Conservation (phyloP, 306 rosid species). For the Pyrus pyrifolia region DNA sequence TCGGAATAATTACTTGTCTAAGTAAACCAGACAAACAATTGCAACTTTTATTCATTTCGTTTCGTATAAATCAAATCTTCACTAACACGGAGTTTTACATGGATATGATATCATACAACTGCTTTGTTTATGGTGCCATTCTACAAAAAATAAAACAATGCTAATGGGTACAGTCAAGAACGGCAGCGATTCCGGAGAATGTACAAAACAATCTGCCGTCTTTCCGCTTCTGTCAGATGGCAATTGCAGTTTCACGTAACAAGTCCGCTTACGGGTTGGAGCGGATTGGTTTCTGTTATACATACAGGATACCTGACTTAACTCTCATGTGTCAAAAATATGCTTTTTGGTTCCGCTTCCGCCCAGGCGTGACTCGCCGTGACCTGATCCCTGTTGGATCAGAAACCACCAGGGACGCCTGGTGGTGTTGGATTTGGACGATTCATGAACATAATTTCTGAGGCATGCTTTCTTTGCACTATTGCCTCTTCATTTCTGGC, state of each 20-base stretch:
- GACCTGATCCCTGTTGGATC: background rate
- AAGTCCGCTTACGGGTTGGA: background rate
- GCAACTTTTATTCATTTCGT: too few species aligned
- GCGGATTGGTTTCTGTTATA: background rate
- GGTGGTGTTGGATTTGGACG: background rate
- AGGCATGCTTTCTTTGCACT: background rate
- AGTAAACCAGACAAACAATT: too few species aligned
- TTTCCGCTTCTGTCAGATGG: background rate
- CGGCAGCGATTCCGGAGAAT: background rate
- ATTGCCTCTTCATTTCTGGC: constrained; percentile 15
- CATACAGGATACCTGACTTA: background rate
- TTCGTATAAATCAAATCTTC: too few species aligned
- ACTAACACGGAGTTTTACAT: too few species aligned
- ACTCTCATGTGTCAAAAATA: background rate
- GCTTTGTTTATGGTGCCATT: too few species aligned
- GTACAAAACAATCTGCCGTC: constrained; percentile 6
- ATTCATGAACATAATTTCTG: background rate
- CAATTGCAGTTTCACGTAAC: background rate
- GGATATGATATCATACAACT: too few species aligned
- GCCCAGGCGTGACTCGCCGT: background rate
- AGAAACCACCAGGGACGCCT: background rate
- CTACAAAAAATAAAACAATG: too few species aligned
- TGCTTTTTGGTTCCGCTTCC: background rate
- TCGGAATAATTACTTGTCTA: too few species aligned
- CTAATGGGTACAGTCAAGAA: too few species aligned